Percentiles rank a stretch among this genome's conserved stretches.
phyloP scores from a whole-genome alignment of 441 rosid genomes.

The Pelargonium fulgidum region DNA sequence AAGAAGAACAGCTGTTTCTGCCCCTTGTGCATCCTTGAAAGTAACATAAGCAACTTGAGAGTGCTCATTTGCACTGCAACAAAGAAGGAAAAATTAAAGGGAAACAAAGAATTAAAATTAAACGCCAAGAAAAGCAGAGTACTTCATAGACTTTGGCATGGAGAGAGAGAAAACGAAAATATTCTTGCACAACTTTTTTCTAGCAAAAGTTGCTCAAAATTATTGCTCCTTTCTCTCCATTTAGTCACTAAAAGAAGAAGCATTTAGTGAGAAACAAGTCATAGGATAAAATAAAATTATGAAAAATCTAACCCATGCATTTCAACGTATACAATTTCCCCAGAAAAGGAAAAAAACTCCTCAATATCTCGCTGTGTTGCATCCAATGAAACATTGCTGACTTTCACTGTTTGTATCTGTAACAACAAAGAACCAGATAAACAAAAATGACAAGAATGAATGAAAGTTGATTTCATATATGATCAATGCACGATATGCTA shows the following conservation, averaged over 20 bases:
- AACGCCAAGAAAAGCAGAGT: not conserved
- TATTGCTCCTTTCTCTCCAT: not conserved
- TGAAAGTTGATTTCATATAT: no score
- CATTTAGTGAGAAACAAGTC: not conserved
- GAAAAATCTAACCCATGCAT: constrained; percentile 37
- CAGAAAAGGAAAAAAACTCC: constrained; percentile 70
- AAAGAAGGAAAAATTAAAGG: not conserved
- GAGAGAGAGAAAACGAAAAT: not conserved
- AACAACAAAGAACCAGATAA: not conserved
- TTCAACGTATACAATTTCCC: constrained; percentile 49
- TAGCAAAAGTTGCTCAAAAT: not conserved
- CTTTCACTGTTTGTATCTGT: no score
- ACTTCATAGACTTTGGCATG: not conserved
- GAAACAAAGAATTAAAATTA: not conserved
- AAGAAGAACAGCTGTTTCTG: constrained; percentile 59
- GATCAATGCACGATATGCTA: no score
- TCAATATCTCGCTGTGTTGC: constrained; percentile 47
- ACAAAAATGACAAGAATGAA: not conserved
- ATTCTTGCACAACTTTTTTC: not conserved
- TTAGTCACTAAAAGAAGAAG: not conserved
- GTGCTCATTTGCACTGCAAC: constrained; percentile 34
- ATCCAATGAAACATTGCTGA: constrained; percentile 45
- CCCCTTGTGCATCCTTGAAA: constrained; percentile 60
- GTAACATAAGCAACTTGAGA: constrained; percentile 51
- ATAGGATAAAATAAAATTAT: constrained; percentile 10